Evolutionary conservation across 2,329 filamentous ascomycete species (phyloP), one percentile per base, ranked within the genome.

Genomic region (Alternaria tenuissima): DNA sequence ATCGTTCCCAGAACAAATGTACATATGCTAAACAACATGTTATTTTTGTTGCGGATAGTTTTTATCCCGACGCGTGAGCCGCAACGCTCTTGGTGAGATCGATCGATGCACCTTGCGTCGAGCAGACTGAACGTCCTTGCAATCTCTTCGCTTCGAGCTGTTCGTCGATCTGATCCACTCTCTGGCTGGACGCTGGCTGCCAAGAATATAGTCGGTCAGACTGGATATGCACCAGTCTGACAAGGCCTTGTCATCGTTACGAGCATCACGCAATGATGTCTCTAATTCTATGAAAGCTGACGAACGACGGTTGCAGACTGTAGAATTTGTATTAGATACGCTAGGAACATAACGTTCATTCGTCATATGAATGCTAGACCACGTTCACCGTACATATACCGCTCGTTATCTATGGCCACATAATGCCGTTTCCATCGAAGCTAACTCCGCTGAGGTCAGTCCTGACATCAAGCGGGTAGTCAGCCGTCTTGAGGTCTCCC

Each of bases 401-500:
- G 24, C 0, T 18, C 30, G 20, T 36, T 9, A 49, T 55, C 52
- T 64, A 72, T 20, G 69, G 68, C 66, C 63, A 73, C 72, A 76
- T 74, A 22, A 73, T 64, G 14, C 67, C 70, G 46, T 66, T 61
- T 22, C 55, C 64, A 24, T 63, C 49, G 41, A 73, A 47, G 52
- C 67, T 68, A 26, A 52, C 52, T 22, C 65, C 55, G 11, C 57
- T 65, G 65, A 73, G 41, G 61, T 78, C 72, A 1, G 76, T 77
- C 43, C 69, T 77, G 16, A 79, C 62, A 62, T 78, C 74, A 44
- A 79, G 49, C 46, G 76, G 75, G 59, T 78, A 79, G 55, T 78
- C 70, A 57, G 67, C 58, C 7, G 64, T 58, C 42, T 54, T 68
- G 58, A 74, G 53, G 7, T 64, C 66, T 42, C 65, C 68, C 64